Evolutionary conservation across 2,329 filamentous ascomycete genomes (phyloP).

Genomic region (Stemphylium beticola): DNA sequence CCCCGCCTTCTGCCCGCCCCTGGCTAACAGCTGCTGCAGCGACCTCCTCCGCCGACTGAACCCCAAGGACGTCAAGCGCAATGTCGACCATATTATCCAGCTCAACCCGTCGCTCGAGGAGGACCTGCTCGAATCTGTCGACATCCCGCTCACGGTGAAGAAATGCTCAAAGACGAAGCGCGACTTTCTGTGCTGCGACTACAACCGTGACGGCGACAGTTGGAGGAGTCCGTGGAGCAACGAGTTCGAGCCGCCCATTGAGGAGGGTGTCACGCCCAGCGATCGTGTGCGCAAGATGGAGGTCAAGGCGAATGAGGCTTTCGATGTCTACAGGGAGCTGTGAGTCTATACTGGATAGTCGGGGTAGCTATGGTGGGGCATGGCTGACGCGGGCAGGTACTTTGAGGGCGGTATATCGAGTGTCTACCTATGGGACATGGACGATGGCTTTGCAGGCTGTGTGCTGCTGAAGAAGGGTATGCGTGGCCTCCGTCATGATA

Average conservation of each 20-base stretch:
- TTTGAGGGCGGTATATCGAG: slow-evolving; percentile 95
- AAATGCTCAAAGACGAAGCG: slow-evolving; percentile 87
- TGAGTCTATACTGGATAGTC: slow-evolving; percentile 47
- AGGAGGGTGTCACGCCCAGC: slow-evolving; percentile 84
- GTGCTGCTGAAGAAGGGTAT: slow-evolving; percentile 93
- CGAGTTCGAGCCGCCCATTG: slow-evolving; percentile 90
- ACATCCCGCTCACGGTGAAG: slow-evolving; percentile 87
- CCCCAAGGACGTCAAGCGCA: slow-evolving; percentile 86
- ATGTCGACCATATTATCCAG: slow-evolving; percentile 86
- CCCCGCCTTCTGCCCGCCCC: background rate
- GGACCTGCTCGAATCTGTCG: slow-evolving; percentile 96
- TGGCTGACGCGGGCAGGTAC: slow-evolving; percentile 61
- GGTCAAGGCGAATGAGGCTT: slow-evolving; percentile 90
- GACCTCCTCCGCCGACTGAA: slow-evolving; percentile 98
- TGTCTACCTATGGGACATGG: slow-evolving; percentile 98
- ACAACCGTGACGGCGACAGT: slow-evolving; percentile 98
- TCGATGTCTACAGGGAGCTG: slow-evolving; percentile 94
- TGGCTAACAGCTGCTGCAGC: slow-evolving; percentile 56
- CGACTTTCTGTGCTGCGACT: slow-evolving; percentile 98
- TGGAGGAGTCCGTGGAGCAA: slow-evolving; percentile 99
- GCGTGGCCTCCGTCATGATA: slow-evolving; percentile 29
- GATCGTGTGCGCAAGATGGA: slow-evolving; percentile 94
- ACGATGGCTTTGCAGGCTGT: slow-evolving; percentile 96
- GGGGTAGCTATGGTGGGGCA: background rate
- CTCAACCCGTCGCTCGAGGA: slow-evolving; percentile 93